A percentile compares a stretch with the other conserved stretches of the same genome.
phyloP scores from a whole-genome alignment of 352 stramenopile genomes.

The Globisporangium takayamanum region DNA sequence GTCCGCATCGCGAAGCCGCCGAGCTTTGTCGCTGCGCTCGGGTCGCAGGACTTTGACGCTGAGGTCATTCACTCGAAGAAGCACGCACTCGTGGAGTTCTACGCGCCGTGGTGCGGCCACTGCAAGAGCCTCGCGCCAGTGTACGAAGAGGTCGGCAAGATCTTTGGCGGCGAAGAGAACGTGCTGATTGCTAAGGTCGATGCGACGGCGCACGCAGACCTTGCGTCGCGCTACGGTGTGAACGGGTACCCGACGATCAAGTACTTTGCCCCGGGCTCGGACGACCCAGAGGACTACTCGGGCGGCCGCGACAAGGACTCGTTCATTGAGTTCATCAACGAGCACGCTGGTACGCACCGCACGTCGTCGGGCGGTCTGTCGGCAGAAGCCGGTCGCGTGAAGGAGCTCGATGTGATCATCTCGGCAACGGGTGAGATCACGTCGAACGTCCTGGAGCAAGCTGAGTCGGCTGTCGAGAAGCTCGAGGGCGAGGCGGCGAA shows the following conservation, averaged over 20 bases:
- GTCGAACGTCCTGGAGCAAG: conserved; percentile 56
- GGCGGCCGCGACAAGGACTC: conserved; percentile 75
- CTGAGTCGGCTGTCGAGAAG: conserved; percentile 60
- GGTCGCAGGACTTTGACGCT: conserved; percentile 61
- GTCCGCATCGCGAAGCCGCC: conserved; percentile 65
- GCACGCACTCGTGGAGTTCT: conserved; percentile 74
- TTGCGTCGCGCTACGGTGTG: conserved; percentile 79
- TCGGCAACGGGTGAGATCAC: conserved; percentile 67
- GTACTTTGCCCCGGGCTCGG: conserved; percentile 81
- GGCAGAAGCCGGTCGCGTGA: conserved; percentile 64
- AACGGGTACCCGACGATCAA: conserved; percentile 90
- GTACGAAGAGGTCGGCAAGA: conserved; percentile 81
- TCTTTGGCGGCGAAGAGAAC: conserved; percentile 69
- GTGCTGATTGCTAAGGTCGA: conserved; percentile 85
- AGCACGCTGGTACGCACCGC: conserved; percentile 83
- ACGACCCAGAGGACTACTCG: conserved; percentile 84
- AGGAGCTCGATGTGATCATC: conserved; percentile 82
- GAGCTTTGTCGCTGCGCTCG: conserved; percentile 59
- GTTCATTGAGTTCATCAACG: conserved; percentile 89
- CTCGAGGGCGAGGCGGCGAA: conserved; percentile 63
- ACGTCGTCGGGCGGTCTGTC: conserved; percentile 71
- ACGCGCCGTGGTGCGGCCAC: conserved; percentile 2
- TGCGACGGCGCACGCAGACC: conserved; percentile 48
- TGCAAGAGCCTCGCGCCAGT: conserved; percentile 49
- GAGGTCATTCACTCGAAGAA: conserved; percentile 81